Percentiles rank a stretch among this genome's conserved stretches.
Evolutionary conservation across 495 filamentous ascomycete genomes (phyloP).

Genomic region (Umbilicaria muhlenbergii): DNA sequence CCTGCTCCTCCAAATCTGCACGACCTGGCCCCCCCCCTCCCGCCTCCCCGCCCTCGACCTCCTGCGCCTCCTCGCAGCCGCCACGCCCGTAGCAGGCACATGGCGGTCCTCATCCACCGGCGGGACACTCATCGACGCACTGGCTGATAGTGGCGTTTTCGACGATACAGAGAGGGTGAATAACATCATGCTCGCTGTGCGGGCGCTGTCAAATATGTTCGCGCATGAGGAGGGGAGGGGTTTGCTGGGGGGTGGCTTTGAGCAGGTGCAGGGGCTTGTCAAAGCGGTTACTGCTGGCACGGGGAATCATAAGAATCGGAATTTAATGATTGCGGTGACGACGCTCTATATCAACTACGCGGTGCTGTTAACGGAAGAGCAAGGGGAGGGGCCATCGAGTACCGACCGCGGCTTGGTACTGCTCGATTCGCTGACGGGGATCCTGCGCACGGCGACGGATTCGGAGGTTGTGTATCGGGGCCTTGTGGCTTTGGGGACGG

Average conservation of each 20-base stretch:
- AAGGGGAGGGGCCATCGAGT: slow-evolving; percentile 19
- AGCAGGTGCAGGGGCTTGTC: slow-evolving; percentile 35
- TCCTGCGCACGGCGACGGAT: slow-evolving; percentile 50
- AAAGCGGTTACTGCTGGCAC: slow-evolving; percentile 27
- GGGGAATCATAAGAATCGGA: slow-evolving; percentile 48
- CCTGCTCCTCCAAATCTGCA: slow-evolving; percentile 49
- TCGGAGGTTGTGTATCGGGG: slow-evolving; percentile 71
- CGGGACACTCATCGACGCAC: slow-evolving; percentile 28
- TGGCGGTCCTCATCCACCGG: slow-evolving; percentile 23
- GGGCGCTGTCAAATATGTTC: slow-evolving; percentile 79
- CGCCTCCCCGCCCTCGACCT: slow-evolving; percentile 77
- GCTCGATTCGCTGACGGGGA: slow-evolving; percentile 44
- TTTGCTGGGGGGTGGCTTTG: slow-evolving; percentile 43
- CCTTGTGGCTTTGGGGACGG: slow-evolving; percentile 69
- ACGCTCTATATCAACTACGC: slow-evolving; percentile 81
- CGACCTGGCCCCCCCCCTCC: slow-evolving; percentile 59
- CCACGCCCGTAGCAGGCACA: slow-evolving; percentile 41
- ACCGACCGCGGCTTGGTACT: slow-evolving; percentile 42
- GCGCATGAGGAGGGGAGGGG: slow-evolving; percentile 41
- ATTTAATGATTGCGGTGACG: slow-evolving; percentile 63
- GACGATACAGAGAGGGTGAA: slow-evolving; percentile 40
- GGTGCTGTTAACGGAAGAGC: slow-evolving; percentile 34
- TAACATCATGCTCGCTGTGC: slow-evolving; percentile 72
- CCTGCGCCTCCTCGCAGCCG: slow-evolving; percentile 60
- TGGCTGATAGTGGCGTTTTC: slow-evolving; percentile 40